These are phyloP conservation scores for Ciborinia camelliae DNA, from an alignment of 2,329 filamentous ascomycete species.

Conservation along the genomic window DNA sequence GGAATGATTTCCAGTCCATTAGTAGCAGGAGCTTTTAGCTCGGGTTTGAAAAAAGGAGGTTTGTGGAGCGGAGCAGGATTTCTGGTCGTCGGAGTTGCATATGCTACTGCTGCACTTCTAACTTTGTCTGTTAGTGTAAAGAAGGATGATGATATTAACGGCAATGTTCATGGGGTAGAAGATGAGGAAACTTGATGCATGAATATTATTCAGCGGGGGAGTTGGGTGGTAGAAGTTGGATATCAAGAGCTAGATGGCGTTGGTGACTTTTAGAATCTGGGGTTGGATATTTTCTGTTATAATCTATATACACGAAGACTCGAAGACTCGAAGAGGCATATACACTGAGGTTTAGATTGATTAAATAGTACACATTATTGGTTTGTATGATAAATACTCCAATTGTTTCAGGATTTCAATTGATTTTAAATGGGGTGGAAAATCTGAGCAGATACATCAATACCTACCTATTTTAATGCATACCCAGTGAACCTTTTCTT, in stretches of 20 bases:
- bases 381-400: too few species aligned
- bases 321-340: too few species aligned
- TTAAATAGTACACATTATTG: not conserved
- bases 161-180: not conserved
- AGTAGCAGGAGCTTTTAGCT: conserved; percentile 46
- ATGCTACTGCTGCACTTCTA: not conserved
- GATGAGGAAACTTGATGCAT: not conserved
- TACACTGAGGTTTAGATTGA: not conserved
- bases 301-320: too few species aligned
- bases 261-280: not conserved
- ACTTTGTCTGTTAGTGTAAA: conserved; percentile 10
- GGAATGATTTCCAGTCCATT: conserved; percentile 46
- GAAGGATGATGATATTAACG: not conserved
- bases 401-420: too few species aligned
- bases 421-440: not conserved
- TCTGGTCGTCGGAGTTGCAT: conserved; percentile 26
- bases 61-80: conserved; percentile 51
- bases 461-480: not conserved
- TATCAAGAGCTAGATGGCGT: not conserved
- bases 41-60: conserved; percentile 47
- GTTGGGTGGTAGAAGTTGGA: not conserved
- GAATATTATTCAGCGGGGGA: too few species aligned
- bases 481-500: not conserved
- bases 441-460: not conserved
- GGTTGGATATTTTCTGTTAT: not conserved